phyloP scores from a whole-genome alignment of 140 eudicot genomes.

The Cichorium intybus region DNA sequence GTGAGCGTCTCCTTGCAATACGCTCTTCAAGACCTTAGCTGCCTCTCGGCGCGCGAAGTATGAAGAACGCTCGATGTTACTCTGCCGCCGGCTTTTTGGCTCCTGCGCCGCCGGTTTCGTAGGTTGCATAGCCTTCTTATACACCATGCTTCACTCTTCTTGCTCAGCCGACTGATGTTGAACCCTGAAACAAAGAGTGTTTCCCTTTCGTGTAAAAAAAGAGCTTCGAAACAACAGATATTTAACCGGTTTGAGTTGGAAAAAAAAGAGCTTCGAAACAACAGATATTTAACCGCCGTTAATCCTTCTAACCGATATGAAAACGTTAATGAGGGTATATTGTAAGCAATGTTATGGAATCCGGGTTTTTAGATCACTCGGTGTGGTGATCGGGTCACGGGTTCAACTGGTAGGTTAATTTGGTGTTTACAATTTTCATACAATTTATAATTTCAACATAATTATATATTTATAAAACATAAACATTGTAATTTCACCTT shows the following conservation, averaged over 20 bases:
- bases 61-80: constrained; percentile 74
- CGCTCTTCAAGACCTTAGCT: constrained; percentile 71
- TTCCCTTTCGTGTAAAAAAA: not conserved
- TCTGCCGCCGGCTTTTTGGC: constrained; percentile 39
- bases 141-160: constrained; percentile 39
- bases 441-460: too few relatives aligned
- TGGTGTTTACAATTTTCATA: too few relatives aligned
- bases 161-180: not conserved
- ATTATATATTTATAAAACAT: too few relatives aligned
- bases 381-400: too few relatives aligned
- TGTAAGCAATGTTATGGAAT: too few relatives aligned
- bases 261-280: too few relatives aligned
- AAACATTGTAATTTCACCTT: too few relatives aligned
- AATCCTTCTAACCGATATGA: not conserved
- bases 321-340: too few relatives aligned
- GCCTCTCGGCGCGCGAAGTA: constrained; percentile 90
- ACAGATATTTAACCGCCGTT: not conserved
- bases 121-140: constrained; percentile 28
- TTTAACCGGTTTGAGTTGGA: not conserved
- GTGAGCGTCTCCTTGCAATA: constrained; percentile 80
- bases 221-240: not conserved
- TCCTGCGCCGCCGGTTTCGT: constrained; percentile 27
- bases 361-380: too few relatives aligned
- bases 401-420: too few relatives aligned
- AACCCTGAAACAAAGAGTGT: constrained; percentile 4